These are phyloP conservation scores for Phytophthora citricola DNA, from an alignment of 352 stramenopile species.

Conservation along the genomic window DNA sequence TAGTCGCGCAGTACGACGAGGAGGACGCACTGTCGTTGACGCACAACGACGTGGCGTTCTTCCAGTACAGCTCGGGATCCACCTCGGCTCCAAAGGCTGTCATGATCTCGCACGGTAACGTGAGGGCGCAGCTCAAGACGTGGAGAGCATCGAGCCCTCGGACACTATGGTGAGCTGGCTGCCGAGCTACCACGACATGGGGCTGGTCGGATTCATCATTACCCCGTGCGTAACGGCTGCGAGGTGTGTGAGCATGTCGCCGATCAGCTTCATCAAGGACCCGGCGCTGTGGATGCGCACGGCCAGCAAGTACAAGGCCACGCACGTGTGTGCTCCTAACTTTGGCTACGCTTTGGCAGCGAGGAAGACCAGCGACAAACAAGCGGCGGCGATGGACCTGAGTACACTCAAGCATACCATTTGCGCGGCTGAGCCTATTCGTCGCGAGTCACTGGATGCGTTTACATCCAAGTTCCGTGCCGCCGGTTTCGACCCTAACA, in stretches of 20 bases:
- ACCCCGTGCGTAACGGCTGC: constrained; percentile 60
- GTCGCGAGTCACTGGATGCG: constrained; percentile 73
- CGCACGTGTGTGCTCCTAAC: constrained; percentile 80
- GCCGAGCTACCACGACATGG: constrained; percentile 88
- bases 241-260: constrained; percentile 83
- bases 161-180: constrained; percentile 85
- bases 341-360: constrained; percentile 82
- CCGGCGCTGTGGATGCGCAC: constrained; percentile 83
- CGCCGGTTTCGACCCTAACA: constrained; percentile 66
- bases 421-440: constrained; percentile 84
- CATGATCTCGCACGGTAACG: constrained; percentile 86
- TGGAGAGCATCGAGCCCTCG: constrained; percentile 64
- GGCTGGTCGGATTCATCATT: constrained; percentile 85
- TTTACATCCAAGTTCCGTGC: constrained; percentile 74
- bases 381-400: constrained; percentile 68
- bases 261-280: constrained; percentile 89
- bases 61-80: constrained; percentile 86
- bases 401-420: constrained; percentile 76
- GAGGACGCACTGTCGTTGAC: constrained; percentile 47
- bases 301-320: constrained; percentile 77
- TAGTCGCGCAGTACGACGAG: constrained; percentile 57
- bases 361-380: constrained; percentile 76
- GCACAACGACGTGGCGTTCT: constrained; percentile 76
- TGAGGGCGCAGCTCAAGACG: constrained; percentile 75
- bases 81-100: constrained; percentile 84